Evolutionary conservation across 2,329 filamentous ascomycete species (phyloP), one percentile per base, ranked within the genome.

Genomic region (Conoideocrella luteorostrata): DNA sequence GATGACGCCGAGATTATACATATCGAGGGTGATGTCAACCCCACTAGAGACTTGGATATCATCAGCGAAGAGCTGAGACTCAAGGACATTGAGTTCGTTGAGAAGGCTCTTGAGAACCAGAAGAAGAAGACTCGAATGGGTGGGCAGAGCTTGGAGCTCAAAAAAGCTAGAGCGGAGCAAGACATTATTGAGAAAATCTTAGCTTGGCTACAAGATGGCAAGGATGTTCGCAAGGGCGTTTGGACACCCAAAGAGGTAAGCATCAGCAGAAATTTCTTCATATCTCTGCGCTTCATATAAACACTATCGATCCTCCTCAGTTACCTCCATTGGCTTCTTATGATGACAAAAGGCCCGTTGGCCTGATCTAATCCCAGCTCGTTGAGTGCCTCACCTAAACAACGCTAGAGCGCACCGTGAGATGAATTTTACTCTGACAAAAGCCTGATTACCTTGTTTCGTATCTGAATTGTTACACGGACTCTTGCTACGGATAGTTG

Each of bases 351-450:
- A 85, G 93, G 89, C 88, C 82, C 78, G 74, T 74, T 70, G 78
- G 87, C 88, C 90, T 86, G 86, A 75, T 86, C 74, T 87, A 90
- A 95, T 88, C 93, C 93, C 93, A 98, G 93, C 93, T 98, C 93
- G 86, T 95, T 84, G 91, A 97, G 84, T 80, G 78, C 80, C 85
- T 86, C 82, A 77, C 70, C 65, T 71, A 68, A 71, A 71, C 69
- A 80, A 87, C 81, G 78, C 77, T 61, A 75, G 85, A 88, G 85
- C 76, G 75, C 76, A 79, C 81, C 64, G 70, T 96, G 91, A 94
- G 89, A 96, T 84, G 76, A 86, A 75, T 71, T 79, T 75, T 70
- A 71, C 65, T 81, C 86, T 88, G 86, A 88, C 69, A 54, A 47
- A 47, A 57, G 43, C 43, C 28, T 28, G 44, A 50, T 47, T 42